Evolutionary conservation across 768 basidiomycete species (phyloP), one percentile per base, ranked within the genome.

Genomic region (Russula emetica): DNA sequence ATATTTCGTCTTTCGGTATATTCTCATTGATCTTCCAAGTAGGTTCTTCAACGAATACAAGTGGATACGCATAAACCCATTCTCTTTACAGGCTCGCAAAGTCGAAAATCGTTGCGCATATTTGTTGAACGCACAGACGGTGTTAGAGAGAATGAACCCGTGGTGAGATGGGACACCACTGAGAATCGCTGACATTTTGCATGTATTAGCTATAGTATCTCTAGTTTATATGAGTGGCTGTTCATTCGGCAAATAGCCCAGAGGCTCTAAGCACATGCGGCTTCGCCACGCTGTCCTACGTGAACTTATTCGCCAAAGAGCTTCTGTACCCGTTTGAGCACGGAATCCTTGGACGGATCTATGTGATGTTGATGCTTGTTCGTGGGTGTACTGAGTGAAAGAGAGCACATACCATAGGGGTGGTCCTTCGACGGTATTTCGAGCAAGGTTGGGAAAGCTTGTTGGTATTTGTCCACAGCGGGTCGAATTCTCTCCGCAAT

Each of bases 341-440:
- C 84, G 0, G 94, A 97, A 72, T 98, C 96, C 74, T 98, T 98
- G 14, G 87, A 85, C 18, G 96, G 96, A 76, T 98, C 96, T 96
- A 70, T 58, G 42, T 67, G 55, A 58, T 26, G 44, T 36, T 57
- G 55, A 58, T 24, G 38, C 34, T 58, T 69, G 60, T 71, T 66
- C 70, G 50, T 61, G 69, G 64, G 63, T 64, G 65, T 58, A 7
- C 38, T 38, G 14, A 6, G 66, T 65, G 30, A 45, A 42, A 26
- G 11, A 5, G 42, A 55, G 63, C 49, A 76, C 83, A 63, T 59
- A 96, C 96, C 95, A 70, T 98, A 98, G 40, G 96, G 96, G 75
- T 97, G 94, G 72, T 98, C 96, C 75, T 98, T 98, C 60, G 93
- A 94, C 28, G 97, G 97, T 66, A 99, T 98, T 76, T 99, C 97